Base-by-base conservation (phyloP, 331 rosid genomes). In the Telfairia occidentalis region DNA sequence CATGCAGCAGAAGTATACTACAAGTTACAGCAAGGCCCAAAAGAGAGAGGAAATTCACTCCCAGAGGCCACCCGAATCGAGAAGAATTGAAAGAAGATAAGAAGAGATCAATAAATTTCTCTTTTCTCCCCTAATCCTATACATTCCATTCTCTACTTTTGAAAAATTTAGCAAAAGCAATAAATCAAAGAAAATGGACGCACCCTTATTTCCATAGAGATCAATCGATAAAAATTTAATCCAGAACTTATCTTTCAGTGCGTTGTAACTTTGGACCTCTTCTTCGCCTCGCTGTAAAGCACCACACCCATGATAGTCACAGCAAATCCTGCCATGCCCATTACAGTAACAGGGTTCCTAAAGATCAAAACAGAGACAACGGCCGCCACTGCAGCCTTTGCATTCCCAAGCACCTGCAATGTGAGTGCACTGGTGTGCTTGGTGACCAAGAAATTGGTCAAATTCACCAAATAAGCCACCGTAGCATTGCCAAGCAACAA, bases 401-500 rank as follows among this genome's bases (percentile, higher is more conserved):
- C 99, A 74, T 95, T 95, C 4, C 97, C 99, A 76, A 92, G 79
- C 11, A 92, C 99, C 83, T 89, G 99, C 59, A 95, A 76, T 0
- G 99, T 95, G 82, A 95, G 77, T 0, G 99, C 97, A 38, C 99
- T 95, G 0, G 99, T 95, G 80, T 95, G 97, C 38, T 95, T 95
- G n/a, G 96, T 92, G 7, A 92, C 97, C 79, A 95, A 24, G 78
- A 95, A 95, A 52, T 92, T 95, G 38, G 97, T 92, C 80, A 95
- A 43, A 26, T 92, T 92, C 29, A 95, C 99, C 86, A 92, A 82
- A 78, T 95, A 95, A 13, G 99, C 97, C 12, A 95, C 93, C 2
- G 99, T 92, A 9, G 96, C 97, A 75, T 95, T 92, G 83, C 97
- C 99, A n/a, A 84, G 4, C 59, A 95, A 67, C 79, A 95, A 77